These are phyloP conservation scores for Teratosphaeria nubilosa DNA, from an alignment of 2,329 filamentous ascomycete species.

Conservation along the genomic window DNA sequence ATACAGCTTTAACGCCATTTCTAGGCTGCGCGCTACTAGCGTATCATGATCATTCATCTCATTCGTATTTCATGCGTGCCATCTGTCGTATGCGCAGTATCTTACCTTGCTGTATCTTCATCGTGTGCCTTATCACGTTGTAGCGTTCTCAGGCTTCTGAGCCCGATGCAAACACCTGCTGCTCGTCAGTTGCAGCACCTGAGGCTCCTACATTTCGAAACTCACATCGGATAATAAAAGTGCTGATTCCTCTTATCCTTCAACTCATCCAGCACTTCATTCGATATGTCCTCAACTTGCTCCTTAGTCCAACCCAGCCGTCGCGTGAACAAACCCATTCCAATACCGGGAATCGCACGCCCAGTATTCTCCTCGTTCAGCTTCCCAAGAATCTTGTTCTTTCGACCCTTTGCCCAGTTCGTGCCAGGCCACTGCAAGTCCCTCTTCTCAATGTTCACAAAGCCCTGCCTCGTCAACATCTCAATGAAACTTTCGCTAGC, in stretches of 20 bases:
- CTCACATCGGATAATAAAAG: conserved; percentile 14
- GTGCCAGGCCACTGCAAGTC: conserved; percentile 30
- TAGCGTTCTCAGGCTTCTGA: conserved; percentile 1
- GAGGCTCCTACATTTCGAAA: background rate
- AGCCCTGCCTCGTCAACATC: conserved; percentile 24
- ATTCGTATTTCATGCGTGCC: background rate
- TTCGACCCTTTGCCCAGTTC: conserved; percentile 27
- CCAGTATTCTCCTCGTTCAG: conserved; percentile 8
- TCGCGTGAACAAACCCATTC: conserved; percentile 29
- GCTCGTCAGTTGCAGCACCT: background rate
- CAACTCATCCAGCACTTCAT: conserved; percentile 27
- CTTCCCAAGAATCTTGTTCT: conserved; percentile 26
- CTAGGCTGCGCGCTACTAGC: no score
- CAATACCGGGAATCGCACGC: conserved; percentile 32
- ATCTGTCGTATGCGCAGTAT: background rate
- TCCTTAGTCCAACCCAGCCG: conserved; percentile 31
- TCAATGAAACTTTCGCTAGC: conserved; percentile 1
- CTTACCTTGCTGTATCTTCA: background rate
- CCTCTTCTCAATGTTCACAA: conserved; percentile 32
- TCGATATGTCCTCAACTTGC: conserved; percentile 33
- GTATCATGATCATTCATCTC: no score
- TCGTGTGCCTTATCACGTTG: background rate
- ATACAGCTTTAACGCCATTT: no score
- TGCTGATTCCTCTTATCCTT: conserved; percentile 18
- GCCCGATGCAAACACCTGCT: conserved; percentile 1